These are phyloP conservation scores for Pseudozyma pruni DNA, from an alignment of 1,284 basidiomycete genomes.

Conservation along the genomic window DNA sequence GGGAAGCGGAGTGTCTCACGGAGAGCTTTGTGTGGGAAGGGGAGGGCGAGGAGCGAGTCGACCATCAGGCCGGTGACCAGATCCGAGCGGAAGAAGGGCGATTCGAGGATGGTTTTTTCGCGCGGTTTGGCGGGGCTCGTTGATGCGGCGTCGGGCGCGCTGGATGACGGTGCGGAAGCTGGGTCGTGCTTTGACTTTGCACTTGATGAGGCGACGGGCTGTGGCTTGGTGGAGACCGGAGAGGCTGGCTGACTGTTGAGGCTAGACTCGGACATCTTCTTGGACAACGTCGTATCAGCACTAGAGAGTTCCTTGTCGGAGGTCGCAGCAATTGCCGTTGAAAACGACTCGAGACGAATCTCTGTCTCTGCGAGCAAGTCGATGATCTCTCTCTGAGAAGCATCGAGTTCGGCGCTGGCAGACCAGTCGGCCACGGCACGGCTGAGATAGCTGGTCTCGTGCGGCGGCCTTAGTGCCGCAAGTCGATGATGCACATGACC, in stretches of 20 bases:
- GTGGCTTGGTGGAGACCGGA: background rate
- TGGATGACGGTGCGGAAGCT: background rate
- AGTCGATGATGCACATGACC: conserved; percentile 29
- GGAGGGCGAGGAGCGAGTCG: conserved; percentile 29
- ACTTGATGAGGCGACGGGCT: too few species aligned
- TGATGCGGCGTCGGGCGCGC: background rate
- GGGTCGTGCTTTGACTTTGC: too few species aligned
- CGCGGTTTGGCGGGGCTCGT: conserved; percentile 6
- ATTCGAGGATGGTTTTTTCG: conserved; percentile 44
- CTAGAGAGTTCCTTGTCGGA: background rate
- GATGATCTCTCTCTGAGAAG: conserved; percentile 11
- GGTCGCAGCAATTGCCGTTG: background rate
- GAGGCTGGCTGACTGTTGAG: background rate
- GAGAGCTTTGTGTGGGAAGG: conserved; percentile 38
- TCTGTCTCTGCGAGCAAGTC: conserved; percentile 8
- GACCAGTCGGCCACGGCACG: conserved; percentile 32
- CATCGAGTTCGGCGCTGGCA: conserved; percentile 23
- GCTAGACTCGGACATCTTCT: background rate
- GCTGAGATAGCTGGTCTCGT: conserved; percentile 19
- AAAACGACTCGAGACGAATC: conserved; percentile 4
- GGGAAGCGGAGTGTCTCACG: conserved; percentile 33
- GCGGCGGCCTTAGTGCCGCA: conserved; percentile 11
- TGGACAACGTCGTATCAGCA: background rate
- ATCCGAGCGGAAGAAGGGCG: conserved; percentile 46
- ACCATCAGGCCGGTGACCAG: conserved; percentile 44